Base-by-base conservation (phyloP, 345 rosid genomes). In the Euphorbia peplus region DNA sequence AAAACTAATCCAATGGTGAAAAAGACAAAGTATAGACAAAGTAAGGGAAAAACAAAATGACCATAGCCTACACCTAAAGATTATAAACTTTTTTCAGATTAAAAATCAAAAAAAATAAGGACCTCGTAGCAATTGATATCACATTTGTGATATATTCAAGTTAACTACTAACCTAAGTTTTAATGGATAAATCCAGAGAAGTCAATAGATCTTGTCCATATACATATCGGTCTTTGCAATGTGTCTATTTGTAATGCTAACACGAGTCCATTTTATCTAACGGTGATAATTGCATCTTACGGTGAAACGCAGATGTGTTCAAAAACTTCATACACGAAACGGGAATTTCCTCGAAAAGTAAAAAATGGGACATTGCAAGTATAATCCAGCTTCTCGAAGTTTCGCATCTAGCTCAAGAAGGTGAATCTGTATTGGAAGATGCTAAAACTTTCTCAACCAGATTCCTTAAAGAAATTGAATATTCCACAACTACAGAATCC, bases 301-400 rank as follows among this genome's bases (percentile, higher is more conserved):
- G 14, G 30, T 41, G 7, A 14, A 14, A 60, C 7, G 13, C 80
- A 86, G 90, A 82, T 41, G 46, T 80, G 15, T 75, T 83, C 18
- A 25, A 25, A 3, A 59, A 63, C 51, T 83, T 78, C 70, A 15
- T 70, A 70, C 79, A 77, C 41, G 76, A 72, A 35, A 73, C 25
- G 16, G 71, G 74, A 9, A 11, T 12, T n/a, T 78, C 73, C 22
- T 8, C 47, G 29, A 37, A 42, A 19, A 69, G 42, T 56, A 69
- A 78, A 63, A 28, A 62, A 62, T 8, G 4, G n/a, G 80, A 75
- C 26, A 24, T 70, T 10, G 55, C 74, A 66, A 83, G 80, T 30
- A 22, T 81, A 66, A 59, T 82, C 1, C 83, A 81, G 71, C 79
- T 86, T 18, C 71, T 55, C 1, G 87, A 86, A 71, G 91, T 85